Evolutionary conservation across 106 monocot species (phyloP).

Genomic region (Allium cepa): DNA sequence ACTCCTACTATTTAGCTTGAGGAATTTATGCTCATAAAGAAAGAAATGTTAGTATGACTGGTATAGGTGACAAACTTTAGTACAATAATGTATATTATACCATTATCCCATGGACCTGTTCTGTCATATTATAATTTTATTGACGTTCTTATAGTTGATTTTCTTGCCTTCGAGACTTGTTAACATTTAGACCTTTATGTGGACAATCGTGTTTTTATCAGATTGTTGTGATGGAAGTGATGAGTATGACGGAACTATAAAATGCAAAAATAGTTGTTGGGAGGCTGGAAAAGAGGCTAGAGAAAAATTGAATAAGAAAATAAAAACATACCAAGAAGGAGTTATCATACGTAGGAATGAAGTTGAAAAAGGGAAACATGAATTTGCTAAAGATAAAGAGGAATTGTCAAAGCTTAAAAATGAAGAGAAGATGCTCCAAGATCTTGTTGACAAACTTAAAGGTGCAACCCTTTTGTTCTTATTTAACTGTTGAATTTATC

Average conservation of each 20-base stretch:
- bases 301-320: constrained; percentile 83
- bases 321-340: constrained; percentile 67
- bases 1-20: too few species aligned
- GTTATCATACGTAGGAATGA: constrained; percentile 47
- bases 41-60: too few species aligned
- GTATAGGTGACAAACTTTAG: too few species aligned
- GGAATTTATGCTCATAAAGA: too few species aligned
- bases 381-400: constrained; percentile 78
- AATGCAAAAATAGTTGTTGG: constrained; percentile 92
- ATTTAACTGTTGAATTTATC: background rate
- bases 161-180: too few species aligned
- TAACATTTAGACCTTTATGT: too few species aligned
- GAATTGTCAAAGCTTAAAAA: constrained; percentile 67
- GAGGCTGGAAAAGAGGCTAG: constrained; percentile 94
- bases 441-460: constrained; percentile 80
- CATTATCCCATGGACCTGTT: too few species aligned
- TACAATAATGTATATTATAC: too few species aligned
- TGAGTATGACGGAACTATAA: constrained; percentile 59
- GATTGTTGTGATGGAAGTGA: constrained; percentile 99
- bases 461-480: constrained; percentile 29
- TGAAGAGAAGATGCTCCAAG: constrained; percentile 78
- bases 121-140: too few species aligned
- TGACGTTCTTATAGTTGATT: too few species aligned
- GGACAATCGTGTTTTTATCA: constrained; percentile 9
- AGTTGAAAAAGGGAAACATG: constrained; percentile 70